Conservation (phyloP, 2,329 filamentous ascomycete species). For the Sclerotinia nivalis region DNA sequence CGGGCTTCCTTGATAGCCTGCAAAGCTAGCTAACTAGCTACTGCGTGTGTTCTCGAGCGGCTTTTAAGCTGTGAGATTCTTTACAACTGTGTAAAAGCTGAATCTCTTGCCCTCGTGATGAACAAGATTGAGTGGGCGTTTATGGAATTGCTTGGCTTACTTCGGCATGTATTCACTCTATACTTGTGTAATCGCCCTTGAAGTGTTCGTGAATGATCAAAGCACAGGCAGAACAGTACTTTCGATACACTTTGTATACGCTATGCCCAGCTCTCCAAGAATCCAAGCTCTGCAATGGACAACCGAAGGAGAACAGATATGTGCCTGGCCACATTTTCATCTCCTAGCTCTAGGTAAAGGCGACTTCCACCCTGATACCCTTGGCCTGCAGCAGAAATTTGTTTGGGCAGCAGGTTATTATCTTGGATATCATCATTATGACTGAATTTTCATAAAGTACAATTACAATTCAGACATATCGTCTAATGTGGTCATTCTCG, state of each 20-base stretch:
- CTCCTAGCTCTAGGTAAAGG: neutral
- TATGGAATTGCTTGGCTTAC: neutral
- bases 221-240: neutral
- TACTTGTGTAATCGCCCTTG: neutral
- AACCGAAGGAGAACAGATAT: neutral
- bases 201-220: neutral
- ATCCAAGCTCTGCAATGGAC: neutral
- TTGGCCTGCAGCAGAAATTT: neutral
- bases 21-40: neutral
- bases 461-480: neutral
- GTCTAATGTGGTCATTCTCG: neutral
- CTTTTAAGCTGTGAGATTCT: neutral
- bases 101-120: neutral
- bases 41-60: neutral
- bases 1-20: neutral
- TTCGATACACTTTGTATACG: neutral
- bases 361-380: neutral
- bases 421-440: neutral
- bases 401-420: neutral
- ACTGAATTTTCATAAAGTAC: no score
- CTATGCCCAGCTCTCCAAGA: neutral
- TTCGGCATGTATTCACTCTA: neutral
- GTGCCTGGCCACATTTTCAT: neutral
- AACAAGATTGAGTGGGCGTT: no score
- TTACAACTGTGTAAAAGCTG: neutral